Evolutionary conservation across 352 stramenopile genomes (phyloP), one percentile per base, ranked within the genome.

Genomic region (Phytophthora ramorum): DNA sequence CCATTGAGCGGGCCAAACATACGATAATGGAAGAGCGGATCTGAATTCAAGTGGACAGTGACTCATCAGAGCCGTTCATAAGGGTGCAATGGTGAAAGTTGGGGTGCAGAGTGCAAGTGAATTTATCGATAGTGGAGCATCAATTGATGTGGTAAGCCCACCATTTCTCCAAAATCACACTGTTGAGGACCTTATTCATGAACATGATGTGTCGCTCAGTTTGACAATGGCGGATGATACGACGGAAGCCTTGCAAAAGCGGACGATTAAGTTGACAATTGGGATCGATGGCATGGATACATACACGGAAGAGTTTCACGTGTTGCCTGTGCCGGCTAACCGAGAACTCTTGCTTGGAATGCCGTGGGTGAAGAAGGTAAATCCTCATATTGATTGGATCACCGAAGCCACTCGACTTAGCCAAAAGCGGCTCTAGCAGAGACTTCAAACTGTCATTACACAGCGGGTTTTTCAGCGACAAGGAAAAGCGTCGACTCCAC

Each of bases 81-180:
- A 13, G 26, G 16, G 17, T 54, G 47, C 47, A 41, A 43, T 54
- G 47, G 43, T 54, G 8, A 28, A 3, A 43, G 17, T n/a, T 16
- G 51, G 34, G 8, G 4, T 14, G 4, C 16, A 48, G 28, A 40
- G 10, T 38, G 51, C 51, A 14, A 58, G 28, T 50, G 45, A 13
- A 7, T 63, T 63, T 56, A 40, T 63, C 8, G 34, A 56, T n/a
- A 56, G 56, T 43, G 56, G 56, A 32, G 56, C 45, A 1, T 49
- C 55, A 12, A 55, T 63, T 32, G 56, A 63, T 34, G 34, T 28
- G 5, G 56, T 56, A 14, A 63, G n/a, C 3, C 45, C 55, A 26
- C 14, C 7, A 12, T 48, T 63, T 49, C 8, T 58, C 5, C 30
- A 24, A n/a, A 0, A 37, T 3, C 38, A 49, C 14, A 20, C 19